Base-by-base conservation (phyloP, 2,329 filamentous ascomycete genomes). In the Ophiostoma sp. region DNA sequence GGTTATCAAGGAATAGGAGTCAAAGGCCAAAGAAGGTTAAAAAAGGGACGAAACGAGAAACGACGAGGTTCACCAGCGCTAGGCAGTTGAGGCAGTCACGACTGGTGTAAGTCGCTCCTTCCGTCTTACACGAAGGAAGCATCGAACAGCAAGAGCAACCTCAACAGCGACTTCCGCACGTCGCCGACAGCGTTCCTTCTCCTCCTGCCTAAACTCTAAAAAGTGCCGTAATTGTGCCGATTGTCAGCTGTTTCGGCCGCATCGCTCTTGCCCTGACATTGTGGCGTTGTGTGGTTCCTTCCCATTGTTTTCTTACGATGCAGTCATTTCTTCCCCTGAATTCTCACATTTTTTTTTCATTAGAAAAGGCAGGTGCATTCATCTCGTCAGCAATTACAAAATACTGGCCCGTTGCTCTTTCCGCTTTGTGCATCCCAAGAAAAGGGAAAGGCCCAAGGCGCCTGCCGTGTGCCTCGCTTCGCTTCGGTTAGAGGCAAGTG, bases 21-120 rank as follows among this genome's bases (percentile, higher is more conserved):
- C 3, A 31, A 48, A 45, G 15, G 61, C 8, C 9, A 28, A 45
- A 25, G 5, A 69, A 28, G 64, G 64, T n/a, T 31, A 50, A 33
- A 50, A 33, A 33, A 45, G 9, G 61, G 61, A 45, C 12, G 33
- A 66, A 39, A 39, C 31, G 57, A 45, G 42, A 42, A 25, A 17
- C n/a, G 33, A 19, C 19, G 11, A 15, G 25, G 15, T 11, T 50
- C 7, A 19, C 28, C 15, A 52, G 8, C 50, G 8, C 7, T 45
- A 31, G 63, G 36, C 31, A 25, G 59, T 36, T 7, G 31, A 42
- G 48, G 48, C 15, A 25, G 19, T 8, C 36, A 25, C 11, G n/a
- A 17, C 25, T 25, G 66, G n/a, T 69, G 66, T 69, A 55, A 50
- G 45, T 52, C 45, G 66, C 66, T 69, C 42, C 66, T 69, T 69